phyloP scores from a whole-genome alignment of 805 yeast species.

The Ogataea wickerhamii region DNA sequence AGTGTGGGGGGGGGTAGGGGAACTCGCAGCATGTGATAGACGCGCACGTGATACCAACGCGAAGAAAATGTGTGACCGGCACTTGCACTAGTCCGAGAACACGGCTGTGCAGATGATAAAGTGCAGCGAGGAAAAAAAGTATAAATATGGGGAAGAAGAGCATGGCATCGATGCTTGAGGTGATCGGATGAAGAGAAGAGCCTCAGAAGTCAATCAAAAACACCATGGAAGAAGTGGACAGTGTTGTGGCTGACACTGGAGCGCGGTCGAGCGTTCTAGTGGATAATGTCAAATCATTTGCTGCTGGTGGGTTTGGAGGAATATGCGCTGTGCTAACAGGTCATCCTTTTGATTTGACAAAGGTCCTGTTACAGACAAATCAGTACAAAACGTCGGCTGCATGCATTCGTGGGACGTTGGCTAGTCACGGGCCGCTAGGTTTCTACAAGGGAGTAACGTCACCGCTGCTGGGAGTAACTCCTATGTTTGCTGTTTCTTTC shows the following conservation, averaged over 20 bases:
- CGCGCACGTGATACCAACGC: no score
- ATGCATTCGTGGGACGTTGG: conserved; percentile 67
- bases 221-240: conserved; percentile 29
- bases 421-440: conserved; percentile 73
- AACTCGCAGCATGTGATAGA: no score
- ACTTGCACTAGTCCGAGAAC: conserved; percentile 1
- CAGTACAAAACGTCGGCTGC: conserved; percentile 56
- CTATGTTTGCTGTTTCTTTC: conserved; percentile 96
- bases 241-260: conserved; percentile 3
- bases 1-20: no score
- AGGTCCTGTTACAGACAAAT: conserved; percentile 88
- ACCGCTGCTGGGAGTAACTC: conserved; percentile 94
- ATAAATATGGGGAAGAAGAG: neutral
- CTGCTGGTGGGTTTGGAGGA: conserved; percentile 96
- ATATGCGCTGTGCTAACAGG: conserved; percentile 93
- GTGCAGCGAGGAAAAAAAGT: neutral
- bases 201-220: neutral
- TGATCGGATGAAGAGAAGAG: neutral
- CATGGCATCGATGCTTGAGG: no score
- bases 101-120: neutral
- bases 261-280: conserved; percentile 36
- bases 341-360: conserved; percentile 92
- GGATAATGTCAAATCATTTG: conserved; percentile 83
- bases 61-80: conserved; percentile 2
- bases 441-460: conserved; percentile 93